These are phyloP conservation scores for Syzygium malaccense DNA, from an alignment of 441 rosid genomes.

Conservation along the genomic window DNA sequence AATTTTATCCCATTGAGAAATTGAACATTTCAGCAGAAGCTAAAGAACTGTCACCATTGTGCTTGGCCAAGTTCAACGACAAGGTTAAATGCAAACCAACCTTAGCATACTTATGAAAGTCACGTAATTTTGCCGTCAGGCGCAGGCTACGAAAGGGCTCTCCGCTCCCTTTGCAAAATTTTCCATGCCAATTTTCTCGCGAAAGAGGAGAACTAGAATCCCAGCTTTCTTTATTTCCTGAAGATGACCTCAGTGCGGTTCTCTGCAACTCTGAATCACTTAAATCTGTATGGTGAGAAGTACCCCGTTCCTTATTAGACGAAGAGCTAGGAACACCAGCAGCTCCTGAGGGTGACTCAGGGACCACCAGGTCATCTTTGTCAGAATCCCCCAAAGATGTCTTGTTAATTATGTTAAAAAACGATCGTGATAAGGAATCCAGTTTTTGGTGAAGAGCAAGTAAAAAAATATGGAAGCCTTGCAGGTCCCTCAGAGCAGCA, in stretches of 20 bases:
- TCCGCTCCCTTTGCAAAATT: conserved; percentile 42
- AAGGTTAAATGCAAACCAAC: conserved; percentile 19
- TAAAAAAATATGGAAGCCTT: conserved; percentile 87
- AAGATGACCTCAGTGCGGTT: conserved; percentile 44
- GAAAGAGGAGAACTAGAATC: conserved; percentile 67
- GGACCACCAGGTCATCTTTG: conserved; percentile 57
- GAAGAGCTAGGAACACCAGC: conserved; percentile 45
- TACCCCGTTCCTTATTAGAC: conserved; percentile 47
- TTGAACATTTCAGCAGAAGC: not conserved
- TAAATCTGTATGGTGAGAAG: conserved; percentile 41
- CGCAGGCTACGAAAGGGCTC: conserved; percentile 74
- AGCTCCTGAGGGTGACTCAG: conserved; percentile 46
- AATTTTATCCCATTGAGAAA: not conserved
- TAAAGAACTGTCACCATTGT: not conserved
- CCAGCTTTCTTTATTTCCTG: conserved; percentile 57
- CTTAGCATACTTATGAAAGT: conserved; percentile 95
- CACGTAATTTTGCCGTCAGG: conserved; percentile 87
- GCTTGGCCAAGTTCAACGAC: not conserved
- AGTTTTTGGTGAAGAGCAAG: conserved; percentile 92
- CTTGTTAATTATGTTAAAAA: conserved; percentile 64
- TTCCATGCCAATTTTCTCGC: conserved; percentile 82
- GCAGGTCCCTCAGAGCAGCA: conserved; percentile 86
- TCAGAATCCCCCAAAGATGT: conserved; percentile 60
- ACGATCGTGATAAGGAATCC: conserved; percentile 65
- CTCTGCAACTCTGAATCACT: conserved; percentile 65